Conservation (phyloP, 257 asterid genomes). For the Solanum ossicruentum region DNA sequence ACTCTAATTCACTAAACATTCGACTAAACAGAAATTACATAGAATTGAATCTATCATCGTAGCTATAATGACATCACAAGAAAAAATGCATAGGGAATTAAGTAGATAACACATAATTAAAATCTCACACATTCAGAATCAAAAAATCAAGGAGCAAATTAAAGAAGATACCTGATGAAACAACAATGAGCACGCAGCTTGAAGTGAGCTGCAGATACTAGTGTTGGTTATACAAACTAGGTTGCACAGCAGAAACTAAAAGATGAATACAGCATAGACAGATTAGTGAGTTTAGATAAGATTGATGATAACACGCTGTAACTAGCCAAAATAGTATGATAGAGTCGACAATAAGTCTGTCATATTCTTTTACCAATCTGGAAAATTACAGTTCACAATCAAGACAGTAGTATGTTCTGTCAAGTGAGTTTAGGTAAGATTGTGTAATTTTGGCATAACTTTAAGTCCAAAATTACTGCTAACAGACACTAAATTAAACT, state of each 20-base stretch:
- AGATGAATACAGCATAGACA: too few species aligned
- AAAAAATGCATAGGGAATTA: not conserved
- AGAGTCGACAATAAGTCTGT: not conserved
- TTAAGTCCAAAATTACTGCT: too few species aligned
- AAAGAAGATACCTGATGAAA: not conserved
- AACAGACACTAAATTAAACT: too few species aligned
- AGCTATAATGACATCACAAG: not conserved
- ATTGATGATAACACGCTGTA: too few species aligned
- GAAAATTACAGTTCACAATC: not conserved
- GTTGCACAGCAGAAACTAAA: too few species aligned
- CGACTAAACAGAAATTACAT: not conserved
- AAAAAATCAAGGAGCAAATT: not conserved
- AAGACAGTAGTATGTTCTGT: not conserved
- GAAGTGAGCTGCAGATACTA: not conserved
- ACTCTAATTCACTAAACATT: not conserved
- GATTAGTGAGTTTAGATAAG: too few species aligned
- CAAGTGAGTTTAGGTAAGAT: too few species aligned
- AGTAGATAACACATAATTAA: not conserved
- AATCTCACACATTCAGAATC: not conserved
- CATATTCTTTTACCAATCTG: not conserved
- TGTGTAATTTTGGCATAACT: too few species aligned
- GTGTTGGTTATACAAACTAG: too few species aligned
- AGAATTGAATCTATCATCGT: not conserved
- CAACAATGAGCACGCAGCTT: not conserved
- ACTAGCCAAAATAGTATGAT: not conserved